Evolutionary conservation across 116 monocot genomes (phyloP), one percentile per base, ranked within the genome.

Genomic region (Posidonia oceanica): DNA sequence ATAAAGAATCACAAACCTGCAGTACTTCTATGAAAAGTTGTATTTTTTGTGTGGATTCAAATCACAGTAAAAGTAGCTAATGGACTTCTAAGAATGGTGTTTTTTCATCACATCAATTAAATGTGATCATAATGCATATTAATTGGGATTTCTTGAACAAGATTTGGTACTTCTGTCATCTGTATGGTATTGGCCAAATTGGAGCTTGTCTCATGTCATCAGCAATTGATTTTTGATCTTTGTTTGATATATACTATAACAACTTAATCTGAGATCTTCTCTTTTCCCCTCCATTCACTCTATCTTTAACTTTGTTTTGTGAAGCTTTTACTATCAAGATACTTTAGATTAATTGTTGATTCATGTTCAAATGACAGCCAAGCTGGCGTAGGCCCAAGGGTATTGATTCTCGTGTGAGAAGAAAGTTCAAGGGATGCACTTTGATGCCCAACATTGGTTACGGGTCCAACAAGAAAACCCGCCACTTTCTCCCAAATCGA

Each of bases 401-500:
- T 79, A 87, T 87, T 53, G 88, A 93, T 58, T 88, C 93, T 12
- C 81, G 93, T 52, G 93, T 93, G 18, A 81, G 89, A 65, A 78
- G 93, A 37, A 93, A 93, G 79, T 93, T 93, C 79, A 88, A 93
- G 82, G 93, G 93, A 76, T 66, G 64, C 67, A 89, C 86, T 23
- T 75, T 93, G 72, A 93, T 93, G 93, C 93, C 93, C 72, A 93
- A 93, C 54, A 93, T 93, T 64, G 93, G 93, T 3, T 93, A 93
- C 53, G 89, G 93, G 8, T 93, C 93, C 4, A 86, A 93, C 76
- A 93, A 89, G 82, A 86, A 77, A 64, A 93, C 93, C 38, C 82
- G 93, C 4, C 89, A 89, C 53, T 88, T 82, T 71, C 74, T 90
- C 18, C 90, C 90, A 4, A 90, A 90, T 71, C 57, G 72, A 3